These are phyloP conservation scores for Solanum pinnatisectum DNA, from an alignment of 257 asterid species.

Conservation along the genomic window DNA sequence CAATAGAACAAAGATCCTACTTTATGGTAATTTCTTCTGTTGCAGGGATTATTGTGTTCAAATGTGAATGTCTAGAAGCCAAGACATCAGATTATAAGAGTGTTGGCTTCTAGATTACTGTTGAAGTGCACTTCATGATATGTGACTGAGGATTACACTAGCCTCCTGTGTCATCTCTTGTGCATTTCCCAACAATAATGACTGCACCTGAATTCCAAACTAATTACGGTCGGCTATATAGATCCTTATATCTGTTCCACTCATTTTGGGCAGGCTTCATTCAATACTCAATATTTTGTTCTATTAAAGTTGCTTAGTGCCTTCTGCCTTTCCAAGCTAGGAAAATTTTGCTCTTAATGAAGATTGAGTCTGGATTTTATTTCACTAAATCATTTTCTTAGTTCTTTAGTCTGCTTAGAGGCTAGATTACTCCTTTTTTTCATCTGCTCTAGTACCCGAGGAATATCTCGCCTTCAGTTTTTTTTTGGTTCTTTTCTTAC, in stretches of 20 bases:
- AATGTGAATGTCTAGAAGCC: neutral
- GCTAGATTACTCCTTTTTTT: neutral
- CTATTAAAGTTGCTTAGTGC: neutral
- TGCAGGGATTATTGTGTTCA: neutral
- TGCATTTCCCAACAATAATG: neutral
- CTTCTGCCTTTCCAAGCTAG: neutral
- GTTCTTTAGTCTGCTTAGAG: neutral
- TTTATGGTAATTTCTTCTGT: neutral
- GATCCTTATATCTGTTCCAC: neutral
- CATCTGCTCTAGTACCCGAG: neutral
- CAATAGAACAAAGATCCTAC: neutral
- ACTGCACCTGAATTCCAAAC: neutral
- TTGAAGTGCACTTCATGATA: neutral
- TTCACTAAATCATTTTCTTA: neutral
- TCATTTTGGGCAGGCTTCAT: neutral
- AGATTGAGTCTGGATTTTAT: neutral
- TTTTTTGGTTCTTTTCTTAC: neutral
- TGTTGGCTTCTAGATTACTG: neutral
- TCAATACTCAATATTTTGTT: neutral
- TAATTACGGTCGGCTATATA: neutral
- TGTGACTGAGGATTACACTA: neutral
- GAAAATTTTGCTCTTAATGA: neutral
- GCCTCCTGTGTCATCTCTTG: neutral
- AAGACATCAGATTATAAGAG: neutral
- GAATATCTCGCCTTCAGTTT: neutral